A percentile compares a stretch with the other conserved stretches of the same genome.
Conservation (phyloP, 495 filamentous ascomycete species). For the Talaromyces adpressus region DNA sequence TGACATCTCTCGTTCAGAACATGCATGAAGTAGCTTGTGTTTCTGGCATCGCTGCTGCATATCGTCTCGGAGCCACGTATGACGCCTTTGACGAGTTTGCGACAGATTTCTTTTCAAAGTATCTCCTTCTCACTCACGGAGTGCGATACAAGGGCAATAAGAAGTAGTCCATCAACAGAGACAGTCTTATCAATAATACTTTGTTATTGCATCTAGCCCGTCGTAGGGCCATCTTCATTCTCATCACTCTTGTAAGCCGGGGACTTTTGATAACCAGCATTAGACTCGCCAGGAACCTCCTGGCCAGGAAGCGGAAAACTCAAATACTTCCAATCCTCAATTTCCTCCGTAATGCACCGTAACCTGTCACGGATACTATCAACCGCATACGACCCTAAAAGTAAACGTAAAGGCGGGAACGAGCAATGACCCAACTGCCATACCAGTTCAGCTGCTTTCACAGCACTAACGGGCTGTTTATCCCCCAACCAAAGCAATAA, state of each 20-base stretch:
- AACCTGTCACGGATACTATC: conserved; percentile 89
- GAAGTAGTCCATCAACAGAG: background rate
- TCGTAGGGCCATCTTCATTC: conserved; percentile 9
- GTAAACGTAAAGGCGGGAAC: conserved; percentile 77
- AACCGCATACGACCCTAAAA: conserved; percentile 88
- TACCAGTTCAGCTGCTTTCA: conserved; percentile 90
- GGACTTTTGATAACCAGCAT: background rate
- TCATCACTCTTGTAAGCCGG: conserved; percentile 8
- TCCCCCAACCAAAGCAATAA: conserved; percentile 96
- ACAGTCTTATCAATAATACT: background rate
- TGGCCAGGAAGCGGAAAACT: conserved; percentile 45
- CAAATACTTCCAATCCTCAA: conserved; percentile 84
- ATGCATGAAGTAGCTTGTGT: conserved; percentile 78
- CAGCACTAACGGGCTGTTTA: conserved; percentile 82
- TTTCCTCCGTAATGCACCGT: conserved; percentile 86
- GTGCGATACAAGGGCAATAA: conserved; percentile 29
- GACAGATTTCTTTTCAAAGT: conserved; percentile 49
- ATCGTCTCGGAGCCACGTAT: conserved; percentile 70
- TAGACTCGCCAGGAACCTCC: conserved; percentile 4
- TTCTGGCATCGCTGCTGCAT: conserved; percentile 71
- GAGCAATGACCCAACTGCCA: conserved; percentile 94
- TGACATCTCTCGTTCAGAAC: conserved; percentile 40
- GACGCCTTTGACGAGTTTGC: conserved; percentile 56
- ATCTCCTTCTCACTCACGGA: conserved; percentile 46
- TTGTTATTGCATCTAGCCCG: background rate